These are phyloP conservation scores for Sarocladium oryzae DNA, from an alignment of 2,329 filamentous ascomycete genomes.

Conservation along the genomic window DNA sequence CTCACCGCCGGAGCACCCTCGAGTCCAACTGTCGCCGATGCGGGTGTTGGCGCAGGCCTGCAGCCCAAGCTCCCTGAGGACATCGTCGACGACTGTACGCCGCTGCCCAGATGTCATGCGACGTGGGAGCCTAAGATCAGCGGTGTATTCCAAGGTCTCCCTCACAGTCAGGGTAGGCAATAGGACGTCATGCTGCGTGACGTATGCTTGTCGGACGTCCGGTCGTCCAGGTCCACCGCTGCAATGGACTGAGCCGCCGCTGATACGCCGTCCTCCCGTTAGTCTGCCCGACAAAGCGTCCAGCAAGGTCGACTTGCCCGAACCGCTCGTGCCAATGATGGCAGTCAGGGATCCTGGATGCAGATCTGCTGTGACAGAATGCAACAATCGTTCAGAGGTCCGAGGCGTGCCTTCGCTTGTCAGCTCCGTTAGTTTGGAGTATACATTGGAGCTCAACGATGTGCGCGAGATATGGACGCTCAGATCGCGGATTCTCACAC, in stretches of 20 bases:
- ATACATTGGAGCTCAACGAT: neutral
- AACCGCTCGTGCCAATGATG: conserved; percentile 68
- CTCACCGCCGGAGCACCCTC: conserved; percentile 72
- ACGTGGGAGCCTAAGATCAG: conserved; percentile 61
- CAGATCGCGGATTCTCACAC: conserved; percentile 35
- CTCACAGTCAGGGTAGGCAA: conserved; percentile 67
- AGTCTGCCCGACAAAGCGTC: conserved; percentile 67
- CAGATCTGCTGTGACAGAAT: conserved; percentile 57
- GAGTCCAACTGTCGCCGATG: conserved; percentile 63
- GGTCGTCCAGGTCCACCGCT: conserved; percentile 50
- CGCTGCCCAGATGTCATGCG: conserved; percentile 53
- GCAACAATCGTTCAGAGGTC: conserved; percentile 52
- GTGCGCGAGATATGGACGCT: conserved; percentile 23
- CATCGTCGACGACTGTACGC: conserved; percentile 60
- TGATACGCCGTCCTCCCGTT: conserved; percentile 41
- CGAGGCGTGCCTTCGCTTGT: conserved; percentile 25
- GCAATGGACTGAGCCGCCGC: conserved; percentile 52
- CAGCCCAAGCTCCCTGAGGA: conserved; percentile 66
- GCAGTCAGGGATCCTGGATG: conserved; percentile 62
- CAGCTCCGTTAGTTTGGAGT: neutral
- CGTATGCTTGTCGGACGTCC: conserved; percentile 57
- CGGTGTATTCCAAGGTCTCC: conserved; percentile 67
- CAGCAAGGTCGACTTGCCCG: conserved; percentile 64
- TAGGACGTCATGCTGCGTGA: conserved; percentile 70
- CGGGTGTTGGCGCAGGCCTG: conserved; percentile 71